These are phyloP conservation scores for Trichosporon sp. DNA, from an alignment of 1,284 basidiomycete genomes.

Conservation along the genomic window DNA sequence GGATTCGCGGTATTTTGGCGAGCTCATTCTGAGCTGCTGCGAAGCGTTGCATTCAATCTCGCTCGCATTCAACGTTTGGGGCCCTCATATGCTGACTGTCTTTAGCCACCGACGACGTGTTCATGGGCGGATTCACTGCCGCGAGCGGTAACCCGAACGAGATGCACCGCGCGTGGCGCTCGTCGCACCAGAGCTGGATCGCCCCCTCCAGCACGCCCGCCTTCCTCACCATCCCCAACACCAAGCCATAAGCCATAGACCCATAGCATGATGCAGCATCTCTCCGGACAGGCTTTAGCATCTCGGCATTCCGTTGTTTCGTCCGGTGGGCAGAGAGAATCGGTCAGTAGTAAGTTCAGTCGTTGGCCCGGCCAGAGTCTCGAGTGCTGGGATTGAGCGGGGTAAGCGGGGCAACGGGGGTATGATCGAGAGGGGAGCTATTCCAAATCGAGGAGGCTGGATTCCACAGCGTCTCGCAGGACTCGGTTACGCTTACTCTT, in stretches of 20 bases:
- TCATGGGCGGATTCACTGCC: conserved; percentile 47
- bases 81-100: not conserved
- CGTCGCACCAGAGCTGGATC: conserved; percentile 25
- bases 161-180: conserved; percentile 34
- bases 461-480: not conserved
- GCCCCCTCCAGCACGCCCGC: not conserved
- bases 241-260: conserved; percentile 10
- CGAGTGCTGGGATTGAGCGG: not conserved
- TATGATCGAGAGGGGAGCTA: not conserved
- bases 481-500: conserved; percentile 4
- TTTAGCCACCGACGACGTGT: conserved; percentile 50
- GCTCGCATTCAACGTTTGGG: not conserved
- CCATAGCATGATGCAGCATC: conserved; percentile 14
- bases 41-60: not conserved
- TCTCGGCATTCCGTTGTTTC: not conserved
- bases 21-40: not conserved
- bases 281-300: not conserved
- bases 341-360: too few species aligned
- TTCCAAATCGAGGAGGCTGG: not conserved
- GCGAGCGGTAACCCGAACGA: conserved; percentile 50
- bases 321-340: not conserved
- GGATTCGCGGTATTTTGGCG: conserved; percentile 8
- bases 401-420: not conserved
- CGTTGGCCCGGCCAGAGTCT: too few species aligned
- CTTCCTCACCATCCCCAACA: not conserved